Base-by-base conservation (phyloP, 2,329 filamentous ascomycete species). In the Nemania sp. region DNA sequence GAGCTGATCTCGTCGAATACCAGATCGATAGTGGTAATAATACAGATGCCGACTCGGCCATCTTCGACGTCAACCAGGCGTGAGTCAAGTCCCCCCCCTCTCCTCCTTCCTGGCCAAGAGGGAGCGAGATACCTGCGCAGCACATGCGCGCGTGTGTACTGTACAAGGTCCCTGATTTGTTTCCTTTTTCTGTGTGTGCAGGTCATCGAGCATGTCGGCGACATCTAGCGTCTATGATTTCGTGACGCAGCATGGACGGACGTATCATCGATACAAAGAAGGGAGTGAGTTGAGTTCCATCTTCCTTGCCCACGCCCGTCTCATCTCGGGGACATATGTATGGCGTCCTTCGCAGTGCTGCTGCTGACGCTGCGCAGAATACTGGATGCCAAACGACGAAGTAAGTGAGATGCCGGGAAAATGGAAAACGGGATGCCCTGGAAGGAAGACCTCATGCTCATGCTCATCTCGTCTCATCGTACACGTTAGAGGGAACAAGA, bases 241-340 rank as follows among this genome's bases (percentile, higher is more conserved):
- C 21, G 67, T 69, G 21, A 56, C 62, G 34, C 63, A 69, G 47
- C 64, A 69, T 32, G 68, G 68, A 11, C 62, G 68, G 39, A 69
- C 67, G 9, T 70, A 68, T 46, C 68, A 70, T 35, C 54, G 63
- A 15, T 70, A 70, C 50, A 69, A 70, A 54, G 60, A 68, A 59
- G 68, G 68, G 20, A 68, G 68, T 70, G 21, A 67, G 67, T 65
- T 29, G 25, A 7, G 4, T 29, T 7, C 3, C 7, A 7, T 7
- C 25, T 3, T 29, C 25, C 25, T 29, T 29, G 25, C 4, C 3
- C 25, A 29, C 7, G 25, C n/a, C n/a, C n/a, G n/a, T n/a, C n/a
- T n/a, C n/a, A n/a, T n/a, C n/a, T n/a, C 29, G 35, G 32, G 10
- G 34, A 12, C 20, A 20, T 43, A 35, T 12, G 37, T 1, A 42